phyloP scores from a whole-genome alignment of 345 rosid genomes.

The Acer yangbiense region DNA sequence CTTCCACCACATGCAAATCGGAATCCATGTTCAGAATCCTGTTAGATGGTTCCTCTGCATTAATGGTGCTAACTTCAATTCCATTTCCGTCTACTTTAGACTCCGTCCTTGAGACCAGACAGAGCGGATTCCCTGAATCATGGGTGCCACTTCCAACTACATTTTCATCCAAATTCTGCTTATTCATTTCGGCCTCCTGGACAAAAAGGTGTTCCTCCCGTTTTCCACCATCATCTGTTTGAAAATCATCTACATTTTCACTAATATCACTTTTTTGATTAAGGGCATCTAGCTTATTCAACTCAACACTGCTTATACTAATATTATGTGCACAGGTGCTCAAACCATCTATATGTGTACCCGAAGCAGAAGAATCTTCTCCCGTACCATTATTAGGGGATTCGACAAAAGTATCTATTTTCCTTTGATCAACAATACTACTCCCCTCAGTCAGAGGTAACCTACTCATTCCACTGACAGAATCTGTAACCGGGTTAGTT shows the following conservation, averaged over 20 bases:
- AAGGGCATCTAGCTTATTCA: slow-evolving; percentile 32
- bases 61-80: slow-evolving; percentile 17
- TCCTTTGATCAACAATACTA: slow-evolving; percentile 26
- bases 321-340: slow-evolving; percentile 24
- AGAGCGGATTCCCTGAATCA: slow-evolving; percentile 24
- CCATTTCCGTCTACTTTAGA: slow-evolving; percentile 31
- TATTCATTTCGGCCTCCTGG: slow-evolving; percentile 27
- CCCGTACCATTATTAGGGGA: slow-evolving; percentile 36
- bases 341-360: slow-evolving; percentile 37
- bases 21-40: slow-evolving; percentile 30
- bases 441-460: slow-evolving; percentile 27
- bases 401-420: slow-evolving; percentile 31
- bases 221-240: slow-evolving; percentile 19
- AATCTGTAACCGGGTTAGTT: slow-evolving; percentile 34
- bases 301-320: slow-evolving; percentile 25
- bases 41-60: slow-evolving; percentile 34
- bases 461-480: slow-evolving; percentile 27
- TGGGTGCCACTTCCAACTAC: slow-evolving; percentile 21
- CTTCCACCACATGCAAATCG: slow-evolving; percentile 37
- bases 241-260: slow-evolving; percentile 29
- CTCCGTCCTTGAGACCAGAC: slow-evolving; percentile 25
- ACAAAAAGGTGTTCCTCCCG: slow-evolving; percentile 18
- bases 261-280: slow-evolving; percentile 27
- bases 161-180: slow-evolving; percentile 29
- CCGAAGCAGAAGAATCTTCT: slow-evolving; percentile 39